Conservation (phyloP, 1,139 yeast genomes). For the Kurtzmaniella quercitrusa region DNA sequence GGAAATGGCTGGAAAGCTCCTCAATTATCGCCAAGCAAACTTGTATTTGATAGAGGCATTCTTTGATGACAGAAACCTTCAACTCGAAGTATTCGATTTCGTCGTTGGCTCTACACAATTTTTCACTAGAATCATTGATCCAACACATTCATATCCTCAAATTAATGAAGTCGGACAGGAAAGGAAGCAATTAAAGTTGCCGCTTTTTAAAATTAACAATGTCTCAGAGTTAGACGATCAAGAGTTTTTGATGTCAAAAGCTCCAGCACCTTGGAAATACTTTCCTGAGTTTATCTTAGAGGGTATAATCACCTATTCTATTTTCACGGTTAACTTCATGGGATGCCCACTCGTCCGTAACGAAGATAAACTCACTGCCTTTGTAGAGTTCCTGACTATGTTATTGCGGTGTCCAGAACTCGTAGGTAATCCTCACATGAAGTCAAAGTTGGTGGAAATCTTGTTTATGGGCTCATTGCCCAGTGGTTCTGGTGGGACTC, state of each 20-base stretch:
- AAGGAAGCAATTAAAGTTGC: constrained; percentile 46
- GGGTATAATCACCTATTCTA: constrained; percentile 73
- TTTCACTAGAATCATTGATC: constrained; percentile 69
- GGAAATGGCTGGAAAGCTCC: constrained; percentile 23
- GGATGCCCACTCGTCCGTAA: constrained; percentile 59
- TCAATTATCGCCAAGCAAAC: constrained; percentile 38
- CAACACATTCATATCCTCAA: constrained; percentile 59
- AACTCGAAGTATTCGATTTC: constrained; percentile 69
- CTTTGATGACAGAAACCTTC: constrained; percentile 51
- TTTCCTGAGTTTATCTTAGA: constrained; percentile 86
- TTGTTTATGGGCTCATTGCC: constrained; percentile 74
- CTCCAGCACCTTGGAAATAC: constrained; percentile 77
- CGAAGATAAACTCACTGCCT: constrained; percentile 46
- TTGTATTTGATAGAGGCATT: constrained; percentile 58
- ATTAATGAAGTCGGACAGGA: not conserved
- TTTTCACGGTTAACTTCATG: constrained; percentile 56
- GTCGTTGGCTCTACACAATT: constrained; percentile 72
- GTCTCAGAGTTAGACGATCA: constrained; percentile 60
- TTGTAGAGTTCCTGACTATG: constrained; percentile 69
- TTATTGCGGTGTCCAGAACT: constrained; percentile 82
- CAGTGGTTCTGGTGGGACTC: constrained; percentile 54
- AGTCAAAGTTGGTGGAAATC: constrained; percentile 77
- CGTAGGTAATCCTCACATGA: constrained; percentile 89
- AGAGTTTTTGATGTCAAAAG: constrained; percentile 57
- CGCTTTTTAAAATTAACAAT: constrained; percentile 53